Evolutionary conservation across 108 stramenopile species (phyloP).

Genomic region (Cyclotella distinguenda): DNA sequence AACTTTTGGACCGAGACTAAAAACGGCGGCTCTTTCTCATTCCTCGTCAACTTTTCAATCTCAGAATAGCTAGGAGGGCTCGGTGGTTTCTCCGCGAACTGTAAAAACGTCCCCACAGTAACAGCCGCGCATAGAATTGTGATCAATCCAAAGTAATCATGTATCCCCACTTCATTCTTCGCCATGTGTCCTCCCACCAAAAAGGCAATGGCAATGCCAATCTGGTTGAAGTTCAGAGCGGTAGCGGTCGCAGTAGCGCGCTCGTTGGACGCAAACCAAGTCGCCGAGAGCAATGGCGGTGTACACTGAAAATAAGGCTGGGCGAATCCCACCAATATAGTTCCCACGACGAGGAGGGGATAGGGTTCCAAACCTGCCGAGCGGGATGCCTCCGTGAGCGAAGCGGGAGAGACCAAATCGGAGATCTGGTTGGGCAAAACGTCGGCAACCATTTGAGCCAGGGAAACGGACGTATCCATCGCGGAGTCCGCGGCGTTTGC

Average conservation of each 20-base stretch:
- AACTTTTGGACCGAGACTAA: constrained; percentile 72
- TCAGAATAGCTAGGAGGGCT: constrained; percentile 45
- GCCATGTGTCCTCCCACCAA: constrained; percentile 54
- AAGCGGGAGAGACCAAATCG: constrained; percentile 13
- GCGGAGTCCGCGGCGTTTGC: constrained; percentile 3
- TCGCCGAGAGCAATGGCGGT: constrained; percentile 50
- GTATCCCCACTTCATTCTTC: constrained; percentile 40
- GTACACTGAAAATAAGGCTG: constrained; percentile 66
- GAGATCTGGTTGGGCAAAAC: constrained; percentile 34
- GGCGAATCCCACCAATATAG: constrained; percentile 49
- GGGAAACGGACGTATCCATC: not conserved
- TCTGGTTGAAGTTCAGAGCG: constrained; percentile 57
- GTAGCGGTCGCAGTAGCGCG: constrained; percentile 55
- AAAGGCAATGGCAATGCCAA: constrained; percentile 60
- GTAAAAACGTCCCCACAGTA: constrained; percentile 36
- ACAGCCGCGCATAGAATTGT: constrained; percentile 28
- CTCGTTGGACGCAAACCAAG: constrained; percentile 56
- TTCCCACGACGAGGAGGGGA: constrained; percentile 42
- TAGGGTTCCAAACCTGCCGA: constrained; percentile 44
- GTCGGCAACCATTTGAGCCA: constrained; percentile 19
- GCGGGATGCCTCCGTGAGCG: constrained; percentile 32
- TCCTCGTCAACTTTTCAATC: constrained; percentile 50
- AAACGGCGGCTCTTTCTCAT: constrained; percentile 81
- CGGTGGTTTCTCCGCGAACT: constrained; percentile 44
- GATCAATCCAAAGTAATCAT: constrained; percentile 48